Evolutionary conservation across 345 rosid species (phyloP).

Genomic region (Isatis tinctoria): DNA sequence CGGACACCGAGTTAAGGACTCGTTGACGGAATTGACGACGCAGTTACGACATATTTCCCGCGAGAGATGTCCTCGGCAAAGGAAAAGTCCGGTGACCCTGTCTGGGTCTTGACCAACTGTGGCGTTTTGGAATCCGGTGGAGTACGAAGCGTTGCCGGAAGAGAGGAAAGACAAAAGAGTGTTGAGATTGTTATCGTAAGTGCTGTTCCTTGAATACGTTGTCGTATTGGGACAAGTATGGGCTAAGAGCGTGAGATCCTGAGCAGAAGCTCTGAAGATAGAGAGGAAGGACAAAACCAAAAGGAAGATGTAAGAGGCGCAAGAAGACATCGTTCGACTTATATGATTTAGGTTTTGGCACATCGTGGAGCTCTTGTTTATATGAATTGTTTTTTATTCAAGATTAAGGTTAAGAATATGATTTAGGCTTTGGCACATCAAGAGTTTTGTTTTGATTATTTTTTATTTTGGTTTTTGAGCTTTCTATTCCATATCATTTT

Average conservation of each 20-base stretch:
- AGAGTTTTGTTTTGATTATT: too few species aligned
- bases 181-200: background rate
- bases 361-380: too few species aligned
- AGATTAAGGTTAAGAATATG: too few species aligned
- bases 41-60: constrained; percentile 31
- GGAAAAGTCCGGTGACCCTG: constrained; percentile 15
- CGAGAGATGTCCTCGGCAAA: constrained; percentile 31
- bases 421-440: too few species aligned
- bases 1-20: constrained; percentile 20
- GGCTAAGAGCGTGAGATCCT: background rate
- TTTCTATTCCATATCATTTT: too few species aligned
- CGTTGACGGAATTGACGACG: background rate
- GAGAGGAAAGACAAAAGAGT: background rate
- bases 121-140: background rate
- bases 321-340: background rate
- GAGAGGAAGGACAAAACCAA: background rate
- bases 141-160: background rate
- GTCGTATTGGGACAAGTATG: background rate
- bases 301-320: background rate
- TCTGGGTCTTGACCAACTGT: background rate
- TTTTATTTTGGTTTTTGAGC: too few species aligned
- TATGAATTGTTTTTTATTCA: too few species aligned
- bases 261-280: background rate
- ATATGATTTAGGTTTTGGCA: too few species aligned
- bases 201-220: background rate